Percentiles rank a stretch among this genome's conserved stretches.
Conservation (phyloP, 2,329 filamentous ascomycete species). For the Dryadomyces quercus-mongolicae region DNA sequence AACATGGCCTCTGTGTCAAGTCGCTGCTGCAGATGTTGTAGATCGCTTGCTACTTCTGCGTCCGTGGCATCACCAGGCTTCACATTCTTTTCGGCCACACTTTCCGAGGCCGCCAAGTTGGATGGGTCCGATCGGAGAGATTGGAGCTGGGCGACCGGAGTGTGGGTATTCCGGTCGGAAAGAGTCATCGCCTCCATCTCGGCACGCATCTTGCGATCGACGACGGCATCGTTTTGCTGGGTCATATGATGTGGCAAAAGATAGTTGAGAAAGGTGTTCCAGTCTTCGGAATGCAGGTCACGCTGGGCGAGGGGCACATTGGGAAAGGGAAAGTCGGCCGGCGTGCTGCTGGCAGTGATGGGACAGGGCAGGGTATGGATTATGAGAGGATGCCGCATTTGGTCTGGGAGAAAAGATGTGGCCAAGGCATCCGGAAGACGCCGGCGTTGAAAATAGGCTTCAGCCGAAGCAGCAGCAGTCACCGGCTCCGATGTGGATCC, state of each 20-base stretch:
- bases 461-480: conserved; percentile 20
- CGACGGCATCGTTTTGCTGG: conserved; percentile 30
- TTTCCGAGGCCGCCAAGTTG: background rate
- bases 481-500: background rate
- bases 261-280: conserved; percentile 47
- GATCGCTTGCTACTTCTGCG: no score
- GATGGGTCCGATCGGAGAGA: background rate
- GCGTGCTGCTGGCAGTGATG: conserved; percentile 22
- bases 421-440: conserved; percentile 16
- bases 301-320: conserved; percentile 21
- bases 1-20: no score
- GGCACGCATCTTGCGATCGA: conserved; percentile 35
- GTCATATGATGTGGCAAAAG: conserved; percentile 36
- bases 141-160: background rate
- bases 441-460: conserved; percentile 35
- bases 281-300: conserved; percentile 40
- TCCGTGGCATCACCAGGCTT: no score
- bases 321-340: conserved; percentile 32
- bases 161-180: conserved; percentile 1
- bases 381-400: conserved; percentile 12
- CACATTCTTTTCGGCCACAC: background rate
- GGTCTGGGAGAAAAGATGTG: background rate
- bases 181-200: conserved; percentile 20
- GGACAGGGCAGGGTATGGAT: conserved; percentile 19
- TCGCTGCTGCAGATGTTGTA: no score